Evolutionary conservation across 306 rosid species (phyloP).

Genomic region (Cyclanthera cordifolia): DNA sequence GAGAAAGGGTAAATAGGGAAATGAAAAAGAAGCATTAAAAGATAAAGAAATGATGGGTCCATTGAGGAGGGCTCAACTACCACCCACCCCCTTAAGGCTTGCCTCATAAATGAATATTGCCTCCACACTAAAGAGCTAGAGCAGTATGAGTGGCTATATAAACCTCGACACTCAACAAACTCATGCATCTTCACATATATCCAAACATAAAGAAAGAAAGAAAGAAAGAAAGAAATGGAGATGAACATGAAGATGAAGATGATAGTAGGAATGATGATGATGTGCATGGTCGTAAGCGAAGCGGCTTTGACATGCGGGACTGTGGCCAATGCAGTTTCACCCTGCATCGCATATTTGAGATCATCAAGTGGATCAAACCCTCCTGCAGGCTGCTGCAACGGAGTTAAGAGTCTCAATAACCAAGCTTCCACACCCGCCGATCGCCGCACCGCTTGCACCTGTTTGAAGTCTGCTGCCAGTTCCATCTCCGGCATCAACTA

Average conservation of each 20-base stretch:
- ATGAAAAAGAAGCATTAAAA: neutral
- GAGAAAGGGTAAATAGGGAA: neutral
- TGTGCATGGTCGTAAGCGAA: constrained; percentile 19
- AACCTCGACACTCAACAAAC: neutral
- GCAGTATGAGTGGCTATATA: neutral
- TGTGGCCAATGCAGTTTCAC: constrained; percentile 19
- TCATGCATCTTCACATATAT: too few species aligned
- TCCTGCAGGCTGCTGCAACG: constrained; percentile 31
- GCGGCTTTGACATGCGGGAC: constrained; percentile 25
- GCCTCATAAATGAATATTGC: neutral
- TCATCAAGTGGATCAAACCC: constrained; percentile 6
- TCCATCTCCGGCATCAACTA: constrained; percentile 13
- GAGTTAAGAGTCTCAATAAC: constrained; percentile 21
- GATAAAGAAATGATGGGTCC: neutral
- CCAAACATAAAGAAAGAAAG: too few species aligned
- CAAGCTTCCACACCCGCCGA: constrained; percentile 37
- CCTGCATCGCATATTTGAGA: constrained; percentile 28
- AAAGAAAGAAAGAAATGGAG: neutral
- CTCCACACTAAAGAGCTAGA: too few species aligned
- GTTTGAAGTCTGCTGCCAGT: constrained; percentile 35
- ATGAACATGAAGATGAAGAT: constrained; percentile 2
- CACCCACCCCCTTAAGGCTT: neutral
- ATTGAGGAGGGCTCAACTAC: neutral
- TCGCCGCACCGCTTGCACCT: constrained; percentile 37
- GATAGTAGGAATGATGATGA: constrained; percentile 11